These are phyloP conservation scores for Mucor irregularis DNA, from an alignment of 371 early-diverging fungal species.

Conservation along the genomic window DNA sequence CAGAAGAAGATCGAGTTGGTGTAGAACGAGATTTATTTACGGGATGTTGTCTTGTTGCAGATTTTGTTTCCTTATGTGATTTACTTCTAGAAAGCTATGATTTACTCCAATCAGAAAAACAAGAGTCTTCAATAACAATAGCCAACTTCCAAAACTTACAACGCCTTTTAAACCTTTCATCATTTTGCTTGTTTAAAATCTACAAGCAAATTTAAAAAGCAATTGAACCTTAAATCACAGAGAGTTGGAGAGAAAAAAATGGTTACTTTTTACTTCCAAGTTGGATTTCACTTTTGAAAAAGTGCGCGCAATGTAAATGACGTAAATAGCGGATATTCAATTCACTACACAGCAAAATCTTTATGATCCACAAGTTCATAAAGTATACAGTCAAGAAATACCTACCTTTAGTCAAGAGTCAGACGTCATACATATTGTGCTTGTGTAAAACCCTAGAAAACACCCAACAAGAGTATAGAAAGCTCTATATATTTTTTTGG, in stretches of 20 bases:
- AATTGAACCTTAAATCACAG: no score
- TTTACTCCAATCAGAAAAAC: background rate
- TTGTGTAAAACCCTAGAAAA: no score
- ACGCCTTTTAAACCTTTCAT: slow-evolving; percentile 47
- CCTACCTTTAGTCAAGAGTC: no score
- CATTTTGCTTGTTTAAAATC: slow-evolving; percentile 22
- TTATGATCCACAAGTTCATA: no score
- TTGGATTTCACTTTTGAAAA: no score
- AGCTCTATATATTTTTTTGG: no score
- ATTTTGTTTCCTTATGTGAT: slow-evolving; percentile 27
- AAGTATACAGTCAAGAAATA: no score
- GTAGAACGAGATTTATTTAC: slow-evolving; percentile 14
- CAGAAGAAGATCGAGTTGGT: slow-evolving; percentile 1
- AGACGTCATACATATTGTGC: no score
- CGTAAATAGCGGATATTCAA: background rate
- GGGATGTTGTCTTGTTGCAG: slow-evolving; percentile 9
- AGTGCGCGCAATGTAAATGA: background rate
- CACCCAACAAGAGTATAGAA: no score
- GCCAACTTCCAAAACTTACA: slow-evolving; percentile 17
- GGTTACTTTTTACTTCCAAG: background rate
- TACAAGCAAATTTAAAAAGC: background rate
- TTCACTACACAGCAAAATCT: no score
- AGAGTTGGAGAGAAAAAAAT: background rate
- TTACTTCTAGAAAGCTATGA: slow-evolving; percentile 39
- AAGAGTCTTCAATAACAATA: background rate